Evolutionary conservation across 768 basidiomycete species (phyloP), one percentile per base, ranked within the genome.

Genomic region (Pholiota molesta): DNA sequence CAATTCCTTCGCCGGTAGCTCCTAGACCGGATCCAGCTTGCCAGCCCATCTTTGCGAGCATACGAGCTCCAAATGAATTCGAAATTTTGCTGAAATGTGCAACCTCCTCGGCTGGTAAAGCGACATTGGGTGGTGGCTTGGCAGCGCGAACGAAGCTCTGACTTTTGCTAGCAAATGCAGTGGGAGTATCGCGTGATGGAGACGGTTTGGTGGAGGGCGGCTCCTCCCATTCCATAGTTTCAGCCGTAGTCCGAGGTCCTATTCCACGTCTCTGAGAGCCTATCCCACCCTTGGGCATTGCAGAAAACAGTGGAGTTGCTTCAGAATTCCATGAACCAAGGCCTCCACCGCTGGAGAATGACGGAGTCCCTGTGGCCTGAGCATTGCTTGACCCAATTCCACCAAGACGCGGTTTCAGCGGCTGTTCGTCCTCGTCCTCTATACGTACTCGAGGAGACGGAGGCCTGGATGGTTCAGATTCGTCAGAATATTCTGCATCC

Each of bases 11-110:
- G 1, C 90, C 89, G 1, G 77, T 75, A 1, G 82, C 74, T 63
- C 95, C 95, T 9, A 97, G 81, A 66, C 95, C 95, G 3, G 81
- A 81, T 3, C 89, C 97, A 0, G 89, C 78, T 70, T 88, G 81
- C 97, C 97, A 99, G 8, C 97, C 97, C 90, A 96, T 95, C 79
- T 96, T 99, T 31, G 86, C 85, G 23, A 99, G 85, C 86, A 99
- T 87, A 60, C 89, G 89, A 19, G 96, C 92, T 66, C 95, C 97
- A 63, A 94, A 89, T 0, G 90, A 81, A 16, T 86, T 83, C 44
- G 84, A 80, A 13, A 99, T 81, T 67, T 91, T 92, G 64, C 77
- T 81, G 73, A 99, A 97, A 71, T 98, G 96, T n/a, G 81, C 79
- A 61, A 81, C 78, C 68, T 99, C 96, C 17, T 80, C 68, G 1